Conservation (phyloP, 164 flowering plant genomes). For the Protea cynaroides region DNA sequence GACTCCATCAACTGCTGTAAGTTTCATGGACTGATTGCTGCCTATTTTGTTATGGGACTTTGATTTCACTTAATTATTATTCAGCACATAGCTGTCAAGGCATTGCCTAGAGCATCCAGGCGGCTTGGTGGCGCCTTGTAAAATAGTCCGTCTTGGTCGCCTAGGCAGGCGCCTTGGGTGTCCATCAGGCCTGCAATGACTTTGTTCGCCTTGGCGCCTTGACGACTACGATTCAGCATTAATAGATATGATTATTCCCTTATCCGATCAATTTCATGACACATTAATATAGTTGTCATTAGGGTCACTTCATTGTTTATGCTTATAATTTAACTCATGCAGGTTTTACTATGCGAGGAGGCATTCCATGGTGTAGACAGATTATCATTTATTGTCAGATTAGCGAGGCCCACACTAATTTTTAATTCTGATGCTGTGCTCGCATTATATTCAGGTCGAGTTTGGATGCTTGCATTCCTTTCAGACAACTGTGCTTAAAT, state of each 20-base stretch:
- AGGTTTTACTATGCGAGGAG: constrained; percentile 72
- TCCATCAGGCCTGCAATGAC: no score
- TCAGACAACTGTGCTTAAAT: not conserved
- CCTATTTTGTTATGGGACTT: not conserved
- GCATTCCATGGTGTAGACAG: constrained; percentile 49
- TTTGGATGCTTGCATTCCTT: not conserved
- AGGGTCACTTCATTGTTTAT: not conserved
- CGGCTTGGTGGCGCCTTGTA: no score
- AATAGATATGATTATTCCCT: no score
- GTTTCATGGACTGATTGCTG: constrained; percentile 19
- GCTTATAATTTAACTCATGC: constrained; percentile 7
- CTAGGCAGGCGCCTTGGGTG: no score
- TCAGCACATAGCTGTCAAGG: no score
- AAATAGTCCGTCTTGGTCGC: no score
- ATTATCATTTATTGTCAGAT: constrained; percentile 45
- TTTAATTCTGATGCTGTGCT: constrained; percentile 47
- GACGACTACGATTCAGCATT: no score
- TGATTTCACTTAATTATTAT: not conserved
- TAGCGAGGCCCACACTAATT: constrained; percentile 50
- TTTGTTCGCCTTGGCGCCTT: no score
- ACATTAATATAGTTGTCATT: no score
- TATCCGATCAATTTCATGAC: no score
- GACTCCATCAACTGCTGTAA: constrained; percentile 66
- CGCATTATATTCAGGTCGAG: constrained; percentile 49
- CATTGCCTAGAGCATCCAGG: no score